Conservation (phyloP, 345 rosid species). For the Eucalyptus regnans region DNA sequence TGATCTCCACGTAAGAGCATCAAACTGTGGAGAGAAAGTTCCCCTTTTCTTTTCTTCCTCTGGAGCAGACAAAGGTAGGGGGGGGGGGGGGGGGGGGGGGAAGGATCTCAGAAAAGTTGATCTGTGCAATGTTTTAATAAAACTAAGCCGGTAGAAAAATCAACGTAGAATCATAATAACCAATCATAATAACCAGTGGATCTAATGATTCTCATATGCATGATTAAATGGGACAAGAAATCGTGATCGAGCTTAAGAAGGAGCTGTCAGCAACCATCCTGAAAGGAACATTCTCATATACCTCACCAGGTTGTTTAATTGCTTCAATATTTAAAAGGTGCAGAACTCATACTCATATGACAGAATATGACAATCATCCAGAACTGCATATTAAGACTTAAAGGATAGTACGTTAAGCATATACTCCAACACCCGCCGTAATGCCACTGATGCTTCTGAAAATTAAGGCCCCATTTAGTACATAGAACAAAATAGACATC, state of each 20-base stretch:
- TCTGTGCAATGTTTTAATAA: neutral
- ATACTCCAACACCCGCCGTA: neutral
- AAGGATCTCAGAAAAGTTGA: neutral
- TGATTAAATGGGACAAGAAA: neutral
- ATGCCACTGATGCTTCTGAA: neutral
- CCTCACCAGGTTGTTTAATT: neutral
- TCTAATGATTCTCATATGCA: neutral
- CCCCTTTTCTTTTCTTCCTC: constrained; percentile 35
- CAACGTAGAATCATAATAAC: neutral
- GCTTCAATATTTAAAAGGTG: neutral
- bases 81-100: too few species aligned
- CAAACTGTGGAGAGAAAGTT: constrained; percentile 52
- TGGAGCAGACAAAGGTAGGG: constrained; percentile 7
- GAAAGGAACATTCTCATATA: neutral
- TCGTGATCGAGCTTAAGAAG: neutral
- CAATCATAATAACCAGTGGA: neutral
- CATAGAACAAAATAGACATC: neutral
- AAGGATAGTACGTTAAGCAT: neutral
- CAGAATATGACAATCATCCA: neutral
- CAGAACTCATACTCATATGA: neutral
- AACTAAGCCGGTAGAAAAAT: neutral
- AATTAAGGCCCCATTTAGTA: neutral
- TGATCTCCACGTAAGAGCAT: constrained; percentile 2
- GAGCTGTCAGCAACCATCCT: neutral
- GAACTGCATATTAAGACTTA: neutral